Evolutionary conservation across 225 moss, liverwort and hornwort species (phyloP).

Genomic region (Straminergon stramineum): DNA sequence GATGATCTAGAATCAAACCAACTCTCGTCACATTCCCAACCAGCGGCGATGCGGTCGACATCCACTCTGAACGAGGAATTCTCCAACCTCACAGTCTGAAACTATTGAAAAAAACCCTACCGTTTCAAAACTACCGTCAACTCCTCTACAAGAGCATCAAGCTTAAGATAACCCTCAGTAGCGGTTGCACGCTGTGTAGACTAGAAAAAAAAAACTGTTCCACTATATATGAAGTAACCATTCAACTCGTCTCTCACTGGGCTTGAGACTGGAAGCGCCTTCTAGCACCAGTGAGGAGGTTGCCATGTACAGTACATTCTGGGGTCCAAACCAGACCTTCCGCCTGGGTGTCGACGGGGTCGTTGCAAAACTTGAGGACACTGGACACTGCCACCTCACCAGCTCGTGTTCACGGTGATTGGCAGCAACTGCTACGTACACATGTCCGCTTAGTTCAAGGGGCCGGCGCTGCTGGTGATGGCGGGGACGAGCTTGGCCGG

Average conservation of each 20-base stretch:
- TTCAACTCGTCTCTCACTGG: conserved; percentile 9
- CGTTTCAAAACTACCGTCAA: not conserved
- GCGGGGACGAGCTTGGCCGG: conserved; percentile 9
- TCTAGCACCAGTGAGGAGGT: not conserved
- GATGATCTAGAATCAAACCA: conserved; percentile 1
- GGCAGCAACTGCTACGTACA: too few relatives aligned
- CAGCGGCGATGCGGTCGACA: not conserved
- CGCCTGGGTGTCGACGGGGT: not conserved
- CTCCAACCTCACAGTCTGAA: not conserved
- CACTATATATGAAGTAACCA: not conserved
- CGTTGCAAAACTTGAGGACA: not conserved
- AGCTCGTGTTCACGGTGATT: not conserved
- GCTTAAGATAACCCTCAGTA: not conserved
- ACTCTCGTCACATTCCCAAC: conserved; percentile 7
- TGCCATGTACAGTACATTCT: not conserved
- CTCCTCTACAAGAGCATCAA: not conserved
- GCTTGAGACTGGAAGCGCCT: not conserved
- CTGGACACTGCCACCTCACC: not conserved
- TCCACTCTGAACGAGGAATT: not conserved
- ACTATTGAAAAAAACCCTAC: not conserved
- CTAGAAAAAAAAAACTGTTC: not conserved
- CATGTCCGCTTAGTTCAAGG: not conserved
- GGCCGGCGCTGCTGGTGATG: conserved; percentile 19
- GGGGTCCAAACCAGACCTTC: not conserved
- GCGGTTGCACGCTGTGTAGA: not conserved